phyloP scores from a whole-genome alignment of 345 rosid species.

The Brassica juncea region DNA sequence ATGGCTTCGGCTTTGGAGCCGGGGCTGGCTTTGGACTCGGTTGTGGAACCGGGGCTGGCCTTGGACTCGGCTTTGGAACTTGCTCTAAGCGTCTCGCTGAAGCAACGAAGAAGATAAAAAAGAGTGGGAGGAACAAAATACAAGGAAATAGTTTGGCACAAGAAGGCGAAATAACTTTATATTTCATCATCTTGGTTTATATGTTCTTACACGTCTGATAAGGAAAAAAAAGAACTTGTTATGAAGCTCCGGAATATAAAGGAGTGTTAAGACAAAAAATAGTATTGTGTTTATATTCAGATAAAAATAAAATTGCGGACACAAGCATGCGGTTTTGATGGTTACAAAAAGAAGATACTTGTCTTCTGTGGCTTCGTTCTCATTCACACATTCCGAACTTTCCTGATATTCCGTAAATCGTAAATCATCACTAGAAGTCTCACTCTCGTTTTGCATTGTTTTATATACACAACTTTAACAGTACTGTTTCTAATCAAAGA shows the following conservation, averaged over 20 bases:
- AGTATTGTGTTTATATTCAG: neutral
- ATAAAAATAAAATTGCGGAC: neutral
- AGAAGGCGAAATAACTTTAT: slow-evolving; percentile 15
- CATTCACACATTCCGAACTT: neutral
- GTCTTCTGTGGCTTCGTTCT: neutral
- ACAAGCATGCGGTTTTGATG: slow-evolving; percentile 33
- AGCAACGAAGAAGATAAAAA: slow-evolving; percentile 11
- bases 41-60: neutral
- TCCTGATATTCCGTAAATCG: neutral
- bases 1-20: slow-evolving; percentile 1
- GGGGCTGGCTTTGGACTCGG: neutral
- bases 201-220: neutral
- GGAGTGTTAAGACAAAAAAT: neutral
- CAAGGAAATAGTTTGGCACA: slow-evolving; percentile 17
- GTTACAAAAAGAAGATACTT: slow-evolving; percentile 7
- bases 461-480: neutral
- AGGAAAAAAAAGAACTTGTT: neutral
- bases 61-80: neutral
- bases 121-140: slow-evolving; percentile 24
- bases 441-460: neutral
- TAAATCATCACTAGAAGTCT: neutral
- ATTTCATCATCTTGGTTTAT: slow-evolving; percentile 12
- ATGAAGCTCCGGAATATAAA: slow-evolving; percentile 27
- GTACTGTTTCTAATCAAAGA: neutral
- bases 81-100: slow-evolving; percentile 20